Conservation (phyloP, 2,329 filamentous ascomycete genomes). For the Tolypocladium guangdongense region DNA sequence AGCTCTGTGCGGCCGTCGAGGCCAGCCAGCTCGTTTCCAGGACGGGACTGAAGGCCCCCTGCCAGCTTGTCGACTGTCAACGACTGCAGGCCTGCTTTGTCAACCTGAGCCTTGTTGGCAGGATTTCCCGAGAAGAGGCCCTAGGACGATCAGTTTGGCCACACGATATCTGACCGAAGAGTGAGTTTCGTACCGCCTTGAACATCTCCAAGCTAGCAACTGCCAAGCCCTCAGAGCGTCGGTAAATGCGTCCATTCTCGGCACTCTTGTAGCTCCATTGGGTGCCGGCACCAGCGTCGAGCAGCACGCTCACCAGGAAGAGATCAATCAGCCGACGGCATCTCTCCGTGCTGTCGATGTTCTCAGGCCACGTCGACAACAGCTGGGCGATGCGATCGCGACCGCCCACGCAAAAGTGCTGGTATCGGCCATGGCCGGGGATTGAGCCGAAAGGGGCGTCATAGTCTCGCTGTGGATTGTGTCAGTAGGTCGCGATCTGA, state of each 20-base stretch:
- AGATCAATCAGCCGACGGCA: constrained; percentile 68
- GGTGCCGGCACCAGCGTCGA: constrained; percentile 82
- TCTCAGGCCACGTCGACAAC: constrained; percentile 55
- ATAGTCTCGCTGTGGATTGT: constrained; percentile 35
- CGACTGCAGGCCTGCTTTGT: constrained; percentile 65
- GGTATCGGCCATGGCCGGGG: constrained; percentile 76
- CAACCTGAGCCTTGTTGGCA: constrained; percentile 77
- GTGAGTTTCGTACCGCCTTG: constrained; percentile 45
- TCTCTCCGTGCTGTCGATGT: constrained; percentile 60
- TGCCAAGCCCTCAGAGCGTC: constrained; percentile 79
- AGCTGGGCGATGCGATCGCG: constrained; percentile 63
- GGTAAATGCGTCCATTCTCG: constrained; percentile 73
- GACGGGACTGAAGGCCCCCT: constrained; percentile 73
- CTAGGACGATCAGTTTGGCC: constrained; percentile 19
- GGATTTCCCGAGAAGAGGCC: constrained; percentile 80
- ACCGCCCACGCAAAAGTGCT: constrained; percentile 75
- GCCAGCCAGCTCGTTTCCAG: constrained; percentile 72
- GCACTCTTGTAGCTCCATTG: constrained; percentile 88
- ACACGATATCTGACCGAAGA: not conserved
- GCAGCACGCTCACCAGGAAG: constrained; percentile 67
- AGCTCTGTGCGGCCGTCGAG: constrained; percentile 76
- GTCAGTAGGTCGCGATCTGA: not conserved
- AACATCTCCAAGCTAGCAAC: constrained; percentile 79
- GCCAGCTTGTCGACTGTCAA: constrained; percentile 67
- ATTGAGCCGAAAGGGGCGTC: constrained; percentile 51